These are phyloP conservation scores for Gardenia jasminoides DNA, from an alignment of 257 asterid species.

Conservation along the genomic window DNA sequence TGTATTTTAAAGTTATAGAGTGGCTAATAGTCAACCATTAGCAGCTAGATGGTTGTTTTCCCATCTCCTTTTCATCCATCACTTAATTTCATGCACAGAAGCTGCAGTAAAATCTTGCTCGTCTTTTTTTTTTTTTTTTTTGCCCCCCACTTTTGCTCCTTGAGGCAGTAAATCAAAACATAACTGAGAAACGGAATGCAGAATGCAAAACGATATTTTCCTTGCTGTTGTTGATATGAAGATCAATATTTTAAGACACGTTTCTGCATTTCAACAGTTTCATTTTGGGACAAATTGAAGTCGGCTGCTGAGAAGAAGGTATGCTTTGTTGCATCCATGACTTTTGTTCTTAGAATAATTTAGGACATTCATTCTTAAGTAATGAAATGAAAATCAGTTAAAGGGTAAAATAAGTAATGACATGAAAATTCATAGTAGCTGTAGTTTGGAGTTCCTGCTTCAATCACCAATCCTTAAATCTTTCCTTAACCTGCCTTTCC, in stretches of 20 bases:
- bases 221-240: conserved; percentile 6
- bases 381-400: background rate
- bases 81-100: background rate
- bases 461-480: too few relatives aligned
- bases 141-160: too few relatives aligned
- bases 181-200: background rate
- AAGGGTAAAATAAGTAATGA: background rate
- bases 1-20: background rate
- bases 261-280: conserved; percentile 42
- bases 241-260: background rate
- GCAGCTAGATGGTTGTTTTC: background rate
- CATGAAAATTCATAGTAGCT: background rate
- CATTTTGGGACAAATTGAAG: conserved; percentile 72
- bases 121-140: background rate
- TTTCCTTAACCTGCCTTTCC: background rate
- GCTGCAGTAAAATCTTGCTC: background rate
- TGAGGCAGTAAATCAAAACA: background rate
- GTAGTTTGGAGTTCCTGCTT: background rate
- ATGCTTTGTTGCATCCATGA: conserved; percentile 12
- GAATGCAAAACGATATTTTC: background rate
- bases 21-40: background rate
- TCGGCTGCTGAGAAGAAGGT: conserved; percentile 73
- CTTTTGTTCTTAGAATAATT: too few relatives aligned
- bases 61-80: background rate
- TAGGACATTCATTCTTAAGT: background rate